Conservation (phyloP, 2,329 filamentous ascomycete genomes). For the Aaosphaeria pasadenensis region DNA sequence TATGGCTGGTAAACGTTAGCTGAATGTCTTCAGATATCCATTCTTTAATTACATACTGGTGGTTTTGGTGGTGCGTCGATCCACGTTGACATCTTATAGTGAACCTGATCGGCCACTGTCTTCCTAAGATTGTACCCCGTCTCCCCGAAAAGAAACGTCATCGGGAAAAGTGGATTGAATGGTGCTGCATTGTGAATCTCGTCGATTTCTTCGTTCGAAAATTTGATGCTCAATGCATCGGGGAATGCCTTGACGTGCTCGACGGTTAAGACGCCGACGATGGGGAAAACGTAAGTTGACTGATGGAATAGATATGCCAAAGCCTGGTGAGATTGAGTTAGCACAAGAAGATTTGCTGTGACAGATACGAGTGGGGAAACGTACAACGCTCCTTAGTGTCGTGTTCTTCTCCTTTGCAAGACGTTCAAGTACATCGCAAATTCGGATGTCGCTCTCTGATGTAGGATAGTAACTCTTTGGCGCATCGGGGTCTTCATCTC, state of each 20-base stretch:
- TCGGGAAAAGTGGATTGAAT: neutral
- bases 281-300: slow-evolving; percentile 68
- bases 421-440: neutral
- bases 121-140: neutral
- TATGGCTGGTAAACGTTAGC: too few species aligned
- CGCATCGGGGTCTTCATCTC: neutral
- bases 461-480: neutral
- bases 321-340: slow-evolving; percentile 1
- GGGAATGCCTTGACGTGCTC: slow-evolving; percentile 69
- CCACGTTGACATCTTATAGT: neutral
- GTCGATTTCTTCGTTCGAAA: slow-evolving; percentile 60
- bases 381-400: neutral
- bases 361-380: neutral
- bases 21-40: too few species aligned
- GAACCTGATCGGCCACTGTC: neutral
- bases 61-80: neutral
- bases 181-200: slow-evolving; percentile 56
- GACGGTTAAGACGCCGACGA: slow-evolving; percentile 66
- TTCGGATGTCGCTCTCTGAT: neutral
- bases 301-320: slow-evolving; percentile 14
- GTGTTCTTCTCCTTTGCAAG: neutral
- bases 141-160: neutral
- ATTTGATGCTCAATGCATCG: slow-evolving; percentile 58
- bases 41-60: neutral
- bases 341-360: neutral